Base-by-base conservation (phyloP, 2,329 filamentous ascomycete species). In the Diaporthe helianthi region DNA sequence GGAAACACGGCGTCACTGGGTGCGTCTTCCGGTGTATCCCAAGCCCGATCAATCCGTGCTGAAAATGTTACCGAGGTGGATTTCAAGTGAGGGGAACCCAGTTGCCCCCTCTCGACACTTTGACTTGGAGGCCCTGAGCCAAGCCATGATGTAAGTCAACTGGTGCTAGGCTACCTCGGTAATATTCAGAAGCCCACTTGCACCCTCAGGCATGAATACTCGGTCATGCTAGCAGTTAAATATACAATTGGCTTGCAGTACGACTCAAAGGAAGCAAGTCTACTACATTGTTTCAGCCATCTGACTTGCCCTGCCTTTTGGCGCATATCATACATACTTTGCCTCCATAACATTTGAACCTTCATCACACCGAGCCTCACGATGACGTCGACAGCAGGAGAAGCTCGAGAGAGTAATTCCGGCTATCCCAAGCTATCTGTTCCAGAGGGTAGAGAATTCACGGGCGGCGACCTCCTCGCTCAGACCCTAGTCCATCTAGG, bases 401-500 rank as follows among this genome's bases (percentile, higher is more conserved):
- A 22, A 46, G n/a, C n/a, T n/a, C n/a, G n/a, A n/a, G 19, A 46
- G 10, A 22, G 26, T 7, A 1, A 31, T 33, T 3, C 24, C 9
- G 26, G 19, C 38, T 31, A 61, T 26, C 55, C 55, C 10, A 10
- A 47, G 38, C 24, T 61, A 22, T 46, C 55, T 22, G 1, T 49
- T 24, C 69, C 69, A 2, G 41, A 51, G 15, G 54, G 61, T 0
- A 29, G 82, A 58, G 81, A 83, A 53, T 74, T 84, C 44, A 78
- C 80, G 0, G 82, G 82, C 19, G 82, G 82, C 6, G 83, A 84
- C 70, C 76, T 84, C 2, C 76, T 83, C 3, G 82, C 82, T 0
- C 82, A 85, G 74, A 80, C 76, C 13, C 76, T 84, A 5, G 75
- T 79, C 33, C 76, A 80, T 31, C 74, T 83, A 0, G 82, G 81